phyloP scores from a whole-genome alignment of 805 yeast species.

The Komagataella populi region DNA sequence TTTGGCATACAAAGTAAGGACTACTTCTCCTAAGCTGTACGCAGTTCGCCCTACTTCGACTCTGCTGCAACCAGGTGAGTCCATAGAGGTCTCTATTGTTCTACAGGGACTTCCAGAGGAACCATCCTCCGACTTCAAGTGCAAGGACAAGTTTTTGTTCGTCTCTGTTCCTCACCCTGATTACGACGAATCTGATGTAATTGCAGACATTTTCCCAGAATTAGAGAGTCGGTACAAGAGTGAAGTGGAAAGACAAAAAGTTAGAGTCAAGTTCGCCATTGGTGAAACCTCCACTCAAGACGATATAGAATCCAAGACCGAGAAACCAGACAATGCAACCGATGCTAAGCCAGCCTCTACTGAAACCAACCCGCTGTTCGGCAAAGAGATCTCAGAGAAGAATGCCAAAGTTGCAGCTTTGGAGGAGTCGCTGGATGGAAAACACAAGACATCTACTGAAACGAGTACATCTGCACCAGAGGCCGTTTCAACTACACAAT shows the following conservation, averaged over 20 bases:
- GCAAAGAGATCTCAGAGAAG: slow-evolving; percentile 2
- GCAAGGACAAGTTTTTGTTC: slow-evolving; percentile 86
- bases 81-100: slow-evolving; percentile 65
- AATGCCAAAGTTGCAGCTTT: slow-evolving; percentile 4
- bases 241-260: slow-evolving; percentile 4
- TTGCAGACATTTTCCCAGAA: slow-evolving; percentile 64
- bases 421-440: slow-evolving; percentile 2
- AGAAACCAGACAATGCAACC: not conserved
- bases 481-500: not conserved
- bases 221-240: slow-evolving; percentile 39
- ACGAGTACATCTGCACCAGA: not conserved
- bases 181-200: slow-evolving; percentile 35
- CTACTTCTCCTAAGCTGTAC: slow-evolving; percentile 83
- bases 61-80: slow-evolving; percentile 36
- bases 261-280: slow-evolving; percentile 5
- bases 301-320: slow-evolving; percentile 1
- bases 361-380: not conserved
- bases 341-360: not conserved
- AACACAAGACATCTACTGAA: slow-evolving; percentile 1
- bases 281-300: slow-evolving; percentile 1
- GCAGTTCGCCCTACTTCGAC: slow-evolving; percentile 4
- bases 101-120: slow-evolving; percentile 74
- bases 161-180: slow-evolving; percentile 70
- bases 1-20: slow-evolving; percentile 88
- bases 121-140: slow-evolving; percentile 58